phyloP scores from a whole-genome alignment of 2,329 filamentous ascomycete genomes.

The Anisogramma anomala region DNA sequence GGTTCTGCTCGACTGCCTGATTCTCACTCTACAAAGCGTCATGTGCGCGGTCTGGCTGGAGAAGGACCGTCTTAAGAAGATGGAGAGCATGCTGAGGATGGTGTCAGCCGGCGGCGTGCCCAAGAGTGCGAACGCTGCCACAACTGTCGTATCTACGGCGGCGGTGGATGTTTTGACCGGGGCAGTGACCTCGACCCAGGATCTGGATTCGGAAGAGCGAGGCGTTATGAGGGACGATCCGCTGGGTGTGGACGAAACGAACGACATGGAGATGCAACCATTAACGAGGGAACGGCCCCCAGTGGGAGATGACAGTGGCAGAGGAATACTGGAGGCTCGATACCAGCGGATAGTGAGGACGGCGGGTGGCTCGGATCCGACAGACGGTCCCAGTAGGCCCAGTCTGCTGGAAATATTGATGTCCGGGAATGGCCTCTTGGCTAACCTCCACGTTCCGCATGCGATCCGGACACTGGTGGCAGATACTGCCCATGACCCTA shows the following conservation, averaged over 20 bases:
- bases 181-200: constrained; percentile 26
- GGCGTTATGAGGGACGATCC: constrained; percentile 33
- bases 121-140: constrained; percentile 11
- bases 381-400: constrained; percentile 22
- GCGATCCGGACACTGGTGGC: constrained; percentile 36
- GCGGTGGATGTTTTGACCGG: constrained; percentile 7
- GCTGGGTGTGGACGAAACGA: constrained; percentile 25
- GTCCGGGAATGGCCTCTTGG: constrained; percentile 44
- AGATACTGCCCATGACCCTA: constrained; percentile 29
- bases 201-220: constrained; percentile 46
- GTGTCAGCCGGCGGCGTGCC: constrained; percentile 10
- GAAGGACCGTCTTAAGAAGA: constrained; percentile 42
- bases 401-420: constrained; percentile 37
- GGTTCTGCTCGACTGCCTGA: constrained; percentile 42
- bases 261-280: constrained; percentile 36
- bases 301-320: constrained; percentile 17
- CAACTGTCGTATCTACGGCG: constrained; percentile 18
- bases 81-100: constrained; percentile 25
- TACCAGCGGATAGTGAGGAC: constrained; percentile 14
- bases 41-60: constrained; percentile 54
- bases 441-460: constrained; percentile 41
- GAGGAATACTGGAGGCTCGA: constrained; percentile 11
- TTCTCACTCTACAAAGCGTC: constrained; percentile 47
- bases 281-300: constrained; percentile 15
- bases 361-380: constrained; percentile 16